Evolutionary conservation across 768 basidiomycete species (phyloP).

Genomic region (Lentinus tigrinus): DNA sequence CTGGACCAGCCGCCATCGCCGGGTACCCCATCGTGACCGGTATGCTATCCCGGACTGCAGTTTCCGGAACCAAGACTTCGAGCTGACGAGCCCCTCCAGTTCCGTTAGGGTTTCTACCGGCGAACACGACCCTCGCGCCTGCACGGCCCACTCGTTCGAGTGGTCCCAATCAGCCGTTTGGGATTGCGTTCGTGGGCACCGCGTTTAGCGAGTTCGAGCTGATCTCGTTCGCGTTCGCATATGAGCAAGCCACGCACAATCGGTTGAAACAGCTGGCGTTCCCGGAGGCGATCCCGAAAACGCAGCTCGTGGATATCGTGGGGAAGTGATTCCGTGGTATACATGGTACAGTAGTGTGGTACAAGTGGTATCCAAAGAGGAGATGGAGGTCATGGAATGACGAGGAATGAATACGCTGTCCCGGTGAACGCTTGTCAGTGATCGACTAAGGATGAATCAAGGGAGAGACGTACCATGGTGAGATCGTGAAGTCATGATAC

Average conservation of each 20-base stretch:
- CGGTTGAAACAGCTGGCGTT: conserved; percentile 30
- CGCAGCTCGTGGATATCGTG: conserved; percentile 30
- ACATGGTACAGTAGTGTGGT: neutral
- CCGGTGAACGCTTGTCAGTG: too few relatives aligned
- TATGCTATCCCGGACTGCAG: conserved; percentile 22
- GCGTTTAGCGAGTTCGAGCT: conserved; percentile 60
- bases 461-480: neutral
- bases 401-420: too few relatives aligned
- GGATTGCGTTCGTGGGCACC: conserved; percentile 60
- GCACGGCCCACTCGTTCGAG: conserved; percentile 17
- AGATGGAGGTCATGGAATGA: neutral
- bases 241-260: conserved; percentile 43
- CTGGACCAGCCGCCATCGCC: conserved; percentile 47
- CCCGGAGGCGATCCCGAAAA: conserved; percentile 31
- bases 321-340: neutral
- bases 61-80: neutral
- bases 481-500: neutral
- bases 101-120: conserved; percentile 59
- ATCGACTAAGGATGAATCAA: neutral
- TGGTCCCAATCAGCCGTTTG: conserved; percentile 35
- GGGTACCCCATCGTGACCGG: conserved; percentile 70
- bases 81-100: conserved; percentile 31
- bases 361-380: neutral
- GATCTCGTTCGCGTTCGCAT: conserved; percentile 60
- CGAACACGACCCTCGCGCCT: conserved; percentile 40